These are phyloP conservation scores for Obba rivulosa DNA, from an alignment of 768 basidiomycete species.

Conservation along the genomic window DNA sequence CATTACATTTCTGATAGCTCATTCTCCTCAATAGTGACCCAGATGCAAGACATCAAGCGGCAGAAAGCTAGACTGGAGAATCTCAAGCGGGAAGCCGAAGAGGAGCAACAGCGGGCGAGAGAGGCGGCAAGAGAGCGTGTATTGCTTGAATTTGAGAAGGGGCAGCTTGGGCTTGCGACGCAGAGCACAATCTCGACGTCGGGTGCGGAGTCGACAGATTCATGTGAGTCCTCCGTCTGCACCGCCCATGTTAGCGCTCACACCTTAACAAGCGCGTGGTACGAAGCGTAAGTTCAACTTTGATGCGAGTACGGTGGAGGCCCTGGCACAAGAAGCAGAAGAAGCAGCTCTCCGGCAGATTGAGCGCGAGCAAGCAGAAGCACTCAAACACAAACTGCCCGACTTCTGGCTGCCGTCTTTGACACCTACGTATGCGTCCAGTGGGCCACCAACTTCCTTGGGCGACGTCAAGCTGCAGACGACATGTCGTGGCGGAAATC, in stretches of 20 bases:
- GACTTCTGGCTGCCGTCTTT: slow-evolving; percentile 97
- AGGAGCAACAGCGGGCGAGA: slow-evolving; percentile 63
- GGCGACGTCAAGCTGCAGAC: slow-evolving; percentile 84
- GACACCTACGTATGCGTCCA: slow-evolving; percentile 73
- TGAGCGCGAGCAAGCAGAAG: slow-evolving; percentile 80
- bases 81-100: slow-evolving; percentile 74
- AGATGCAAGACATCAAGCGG: slow-evolving; percentile 91
- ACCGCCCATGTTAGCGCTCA: neutral
- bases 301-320: slow-evolving; percentile 65
- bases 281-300: slow-evolving; percentile 87
- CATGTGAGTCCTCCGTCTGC: slow-evolving; percentile 11
- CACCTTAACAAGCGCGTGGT: slow-evolving; percentile 39
- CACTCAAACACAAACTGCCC: slow-evolving; percentile 82
- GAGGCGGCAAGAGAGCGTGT: slow-evolving; percentile 85
- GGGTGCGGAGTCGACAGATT: slow-evolving; percentile 31
- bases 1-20: neutral
- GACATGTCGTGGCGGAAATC: slow-evolving; percentile 77
- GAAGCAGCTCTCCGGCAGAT: slow-evolving; percentile 81
- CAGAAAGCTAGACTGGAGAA: slow-evolving; percentile 77
- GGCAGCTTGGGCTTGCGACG: slow-evolving; percentile 68
- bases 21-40: slow-evolving; percentile 51
- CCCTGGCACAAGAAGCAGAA: slow-evolving; percentile 75
- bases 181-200: slow-evolving; percentile 36
- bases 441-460: slow-evolving; percentile 57
- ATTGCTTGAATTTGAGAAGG: slow-evolving; percentile 82